These are phyloP conservation scores for Metschnikowia drakensbergensis DNA, from an alignment of 805 yeast genomes.

Conservation along the genomic window DNA sequence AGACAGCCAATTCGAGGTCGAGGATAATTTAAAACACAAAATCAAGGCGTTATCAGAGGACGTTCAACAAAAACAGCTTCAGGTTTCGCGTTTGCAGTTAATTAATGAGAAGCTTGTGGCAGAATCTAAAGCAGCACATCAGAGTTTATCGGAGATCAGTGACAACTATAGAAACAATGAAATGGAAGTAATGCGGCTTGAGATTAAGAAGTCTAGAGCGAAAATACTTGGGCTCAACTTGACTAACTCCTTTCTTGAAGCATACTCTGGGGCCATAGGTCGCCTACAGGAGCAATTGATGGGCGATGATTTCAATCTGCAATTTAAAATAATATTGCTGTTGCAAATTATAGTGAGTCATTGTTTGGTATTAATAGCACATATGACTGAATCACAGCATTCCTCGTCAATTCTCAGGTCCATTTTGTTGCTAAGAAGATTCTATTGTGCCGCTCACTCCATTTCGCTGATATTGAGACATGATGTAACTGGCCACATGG, in stretches of 20 bases:
- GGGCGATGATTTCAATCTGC: neutral
- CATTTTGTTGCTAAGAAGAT: neutral
- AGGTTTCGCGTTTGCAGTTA: neutral
- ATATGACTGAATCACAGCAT: neutral
- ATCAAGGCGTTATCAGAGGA: neutral
- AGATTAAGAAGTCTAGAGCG: neutral
- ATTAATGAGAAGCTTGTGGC: slow-evolving; percentile 1
- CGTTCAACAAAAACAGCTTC: neutral
- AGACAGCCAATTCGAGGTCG: slow-evolving; percentile 40
- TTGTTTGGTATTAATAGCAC: neutral
- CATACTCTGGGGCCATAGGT: neutral
- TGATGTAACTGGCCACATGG: neutral
- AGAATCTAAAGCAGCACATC: neutral
- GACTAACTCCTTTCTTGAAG: neutral
- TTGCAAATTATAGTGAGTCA: neutral
- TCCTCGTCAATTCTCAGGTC: neutral
- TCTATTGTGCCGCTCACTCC: neutral
- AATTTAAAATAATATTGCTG: neutral
- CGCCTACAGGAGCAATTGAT: neutral
- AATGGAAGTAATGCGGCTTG: slow-evolving; percentile 1
- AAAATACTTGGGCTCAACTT: neutral
- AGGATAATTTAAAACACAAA: slow-evolving; percentile 18
- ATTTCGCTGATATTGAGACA: neutral
- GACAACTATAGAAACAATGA: neutral
- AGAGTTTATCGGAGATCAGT: neutral